Conservation (phyloP, 768 basidiomycete genomes). For the Boletus rex-veris region DNA sequence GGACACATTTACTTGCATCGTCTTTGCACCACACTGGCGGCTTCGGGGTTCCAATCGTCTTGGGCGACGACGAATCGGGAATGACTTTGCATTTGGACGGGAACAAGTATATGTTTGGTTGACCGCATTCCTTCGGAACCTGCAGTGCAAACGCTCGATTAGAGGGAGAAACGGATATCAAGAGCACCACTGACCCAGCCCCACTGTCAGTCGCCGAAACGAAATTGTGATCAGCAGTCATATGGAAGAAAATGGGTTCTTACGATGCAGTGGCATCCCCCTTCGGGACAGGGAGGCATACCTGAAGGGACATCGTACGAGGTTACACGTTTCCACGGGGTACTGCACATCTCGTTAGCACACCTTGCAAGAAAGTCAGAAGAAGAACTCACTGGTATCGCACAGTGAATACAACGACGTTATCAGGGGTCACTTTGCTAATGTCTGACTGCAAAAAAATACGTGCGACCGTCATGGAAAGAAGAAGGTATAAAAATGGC, state of each 20-base stretch:
- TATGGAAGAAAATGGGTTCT: background rate
- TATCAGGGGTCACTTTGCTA: background rate
- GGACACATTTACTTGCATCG: background rate
- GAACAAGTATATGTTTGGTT: constrained; percentile 4
- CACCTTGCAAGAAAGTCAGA: background rate
- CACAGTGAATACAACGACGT: constrained; percentile 4
- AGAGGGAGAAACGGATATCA: background rate
- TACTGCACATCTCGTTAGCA: constrained; percentile 1
- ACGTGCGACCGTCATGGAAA: background rate
- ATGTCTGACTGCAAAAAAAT: background rate
- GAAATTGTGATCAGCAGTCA: background rate
- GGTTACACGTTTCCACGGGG: constrained; percentile 1
- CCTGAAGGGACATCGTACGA: constrained; percentile 4
- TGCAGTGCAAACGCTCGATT: background rate
- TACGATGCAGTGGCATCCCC: constrained; percentile 2
- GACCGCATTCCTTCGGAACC: constrained; percentile 7
- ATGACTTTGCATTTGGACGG: background rate
- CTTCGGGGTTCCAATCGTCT: constrained; percentile 1
- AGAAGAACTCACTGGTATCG: background rate
- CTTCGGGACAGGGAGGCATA: constrained; percentile 1
- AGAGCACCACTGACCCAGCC: constrained; percentile 5
- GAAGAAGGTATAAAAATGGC: background rate
- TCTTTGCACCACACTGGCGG: constrained; percentile 6
- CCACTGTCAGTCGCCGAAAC: background rate
- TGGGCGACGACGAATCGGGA: background rate